A percentile compares a stretch with the other conserved stretches of the same genome.
These are phyloP conservation scores for Mycena sanguinolenta DNA, from an alignment of 768 basidiomycete species.

Conservation along the genomic window DNA sequence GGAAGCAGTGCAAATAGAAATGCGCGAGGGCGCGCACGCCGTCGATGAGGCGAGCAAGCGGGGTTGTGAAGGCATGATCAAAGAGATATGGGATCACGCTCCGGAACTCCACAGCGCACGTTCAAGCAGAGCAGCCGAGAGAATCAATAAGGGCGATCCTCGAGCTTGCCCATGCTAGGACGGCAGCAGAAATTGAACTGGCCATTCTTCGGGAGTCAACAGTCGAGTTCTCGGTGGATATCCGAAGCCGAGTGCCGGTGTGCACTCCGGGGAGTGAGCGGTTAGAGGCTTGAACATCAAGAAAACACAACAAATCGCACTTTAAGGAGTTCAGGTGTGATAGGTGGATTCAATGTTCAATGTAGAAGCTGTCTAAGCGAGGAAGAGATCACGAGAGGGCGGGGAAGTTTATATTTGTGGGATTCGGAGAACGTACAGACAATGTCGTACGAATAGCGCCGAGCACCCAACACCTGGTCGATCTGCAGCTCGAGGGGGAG, in stretches of 20 bases:
- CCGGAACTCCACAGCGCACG: too few species aligned
- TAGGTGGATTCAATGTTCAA: slow-evolving; percentile 25
- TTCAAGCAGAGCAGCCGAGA: too few species aligned
- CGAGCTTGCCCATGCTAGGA: too few species aligned
- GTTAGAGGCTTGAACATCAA: slow-evolving; percentile 14
- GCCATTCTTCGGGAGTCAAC: too few species aligned
- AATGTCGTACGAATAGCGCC: slow-evolving; percentile 19
- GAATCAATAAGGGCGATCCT: too few species aligned
- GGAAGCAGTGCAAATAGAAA: too few species aligned
- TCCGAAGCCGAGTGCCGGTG: neutral
- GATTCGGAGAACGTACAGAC: slow-evolving; percentile 23
- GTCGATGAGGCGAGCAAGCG: too few species aligned
- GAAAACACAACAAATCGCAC: slow-evolving; percentile 24
- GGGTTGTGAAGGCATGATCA: too few species aligned
- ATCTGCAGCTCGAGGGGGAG: slow-evolving; percentile 35
- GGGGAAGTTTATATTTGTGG: slow-evolving; percentile 31
- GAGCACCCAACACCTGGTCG: slow-evolving; percentile 14
- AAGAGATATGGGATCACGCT: too few species aligned
- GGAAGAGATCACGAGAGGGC: slow-evolving; percentile 20
- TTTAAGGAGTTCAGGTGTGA: slow-evolving; percentile 25
- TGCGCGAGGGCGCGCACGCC: too few species aligned
- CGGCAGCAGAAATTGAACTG: too few species aligned
- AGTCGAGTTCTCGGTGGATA: too few species aligned
- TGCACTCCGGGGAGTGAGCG: slow-evolving; percentile 22
- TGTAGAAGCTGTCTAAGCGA: slow-evolving; percentile 27